A percentile compares a stretch with the other conserved stretches of the same genome.
Evolutionary conservation across 2,329 filamentous ascomycete genomes (phyloP).

Genomic region (Huntiella bhutanensis): DNA sequence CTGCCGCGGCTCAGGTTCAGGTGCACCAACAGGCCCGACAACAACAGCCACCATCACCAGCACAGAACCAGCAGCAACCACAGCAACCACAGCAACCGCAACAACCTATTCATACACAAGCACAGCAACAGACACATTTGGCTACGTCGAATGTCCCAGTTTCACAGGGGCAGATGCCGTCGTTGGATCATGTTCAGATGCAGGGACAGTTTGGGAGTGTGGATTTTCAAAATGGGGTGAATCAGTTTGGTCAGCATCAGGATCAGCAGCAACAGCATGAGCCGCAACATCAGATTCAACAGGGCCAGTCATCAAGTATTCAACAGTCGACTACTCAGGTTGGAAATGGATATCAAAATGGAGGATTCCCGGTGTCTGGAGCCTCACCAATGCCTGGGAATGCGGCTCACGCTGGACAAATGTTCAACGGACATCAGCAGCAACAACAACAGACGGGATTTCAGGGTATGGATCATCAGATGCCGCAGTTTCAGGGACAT

Average conservation of each 20-base stretch:
- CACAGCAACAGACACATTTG: not conserved
- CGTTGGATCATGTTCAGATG: no score
- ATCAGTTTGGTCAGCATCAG: no score
- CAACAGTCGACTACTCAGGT: no score
- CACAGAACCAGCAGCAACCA: constrained; percentile 1
- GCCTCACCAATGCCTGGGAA: no score
- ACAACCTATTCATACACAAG: not conserved
- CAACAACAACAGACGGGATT: constrained; percentile 1
- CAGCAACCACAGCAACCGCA: not conserved
- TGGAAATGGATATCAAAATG: no score
- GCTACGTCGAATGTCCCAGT: no score
- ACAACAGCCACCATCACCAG: not conserved
- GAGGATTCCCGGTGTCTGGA: no score
- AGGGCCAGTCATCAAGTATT: no score
- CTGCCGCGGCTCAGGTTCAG: not conserved
- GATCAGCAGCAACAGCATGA: constrained; percentile 1
- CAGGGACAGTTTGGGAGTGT: no score
- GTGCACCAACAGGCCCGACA: not conserved
- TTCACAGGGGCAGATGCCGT: no score
- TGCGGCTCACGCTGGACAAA: no score
- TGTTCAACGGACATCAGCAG: not conserved
- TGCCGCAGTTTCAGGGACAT: constrained; percentile 15
- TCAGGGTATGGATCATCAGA: constrained; percentile 13
- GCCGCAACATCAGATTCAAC: not conserved
- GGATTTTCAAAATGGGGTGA: no score